These are phyloP conservation scores for Mrakia blollopis DNA, from an alignment of 768 basidiomycete genomes.

Conservation along the genomic window DNA sequence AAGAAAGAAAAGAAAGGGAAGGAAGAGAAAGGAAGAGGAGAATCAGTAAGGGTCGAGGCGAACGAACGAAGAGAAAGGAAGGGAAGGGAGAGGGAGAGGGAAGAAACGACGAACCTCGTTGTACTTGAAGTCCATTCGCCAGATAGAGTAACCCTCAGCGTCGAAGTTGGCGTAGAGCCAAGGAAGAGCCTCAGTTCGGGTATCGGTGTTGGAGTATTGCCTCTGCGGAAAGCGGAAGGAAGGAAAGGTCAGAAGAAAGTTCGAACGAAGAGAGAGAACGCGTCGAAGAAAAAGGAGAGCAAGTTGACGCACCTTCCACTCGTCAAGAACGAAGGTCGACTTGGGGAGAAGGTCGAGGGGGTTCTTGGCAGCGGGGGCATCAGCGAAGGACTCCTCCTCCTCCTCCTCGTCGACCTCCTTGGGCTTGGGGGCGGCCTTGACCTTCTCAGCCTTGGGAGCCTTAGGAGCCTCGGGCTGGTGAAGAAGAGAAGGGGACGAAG, in stretches of 20 bases:
- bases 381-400: conserved; percentile 70
- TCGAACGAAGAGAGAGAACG: no score
- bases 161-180: conserved; percentile 98
- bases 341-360: conserved; percentile 88
- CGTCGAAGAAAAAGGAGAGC: no score
- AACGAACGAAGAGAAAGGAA: neutral
- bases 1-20: conserved; percentile 55
- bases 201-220: conserved; percentile 97
- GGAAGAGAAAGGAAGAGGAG: conserved; percentile 34
- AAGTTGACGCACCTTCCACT: conserved; percentile 62
- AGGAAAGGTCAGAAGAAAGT: no score
- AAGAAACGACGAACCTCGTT: conserved; percentile 55
- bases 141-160: conserved; percentile 78
- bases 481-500: neutral
- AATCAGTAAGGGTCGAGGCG: neutral
- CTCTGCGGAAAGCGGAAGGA: conserved; percentile 44
- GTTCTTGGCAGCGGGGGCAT: conserved; percentile 88
- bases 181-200: conserved; percentile 80
- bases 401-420: conserved; percentile 60
- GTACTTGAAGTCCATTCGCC: conserved; percentile 96
- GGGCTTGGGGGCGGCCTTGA: conserved; percentile 43
- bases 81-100: neutral
- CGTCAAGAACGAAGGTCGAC: conserved; percentile 51
- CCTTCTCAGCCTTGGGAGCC: conserved; percentile 46
- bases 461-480: conserved; percentile 43